Percentiles rank a stretch among this genome's conserved stretches.
These are phyloP conservation scores for Hibiscus tridactylites DNA, from an alignment of 345 rosid genomes.

Conservation along the genomic window DNA sequence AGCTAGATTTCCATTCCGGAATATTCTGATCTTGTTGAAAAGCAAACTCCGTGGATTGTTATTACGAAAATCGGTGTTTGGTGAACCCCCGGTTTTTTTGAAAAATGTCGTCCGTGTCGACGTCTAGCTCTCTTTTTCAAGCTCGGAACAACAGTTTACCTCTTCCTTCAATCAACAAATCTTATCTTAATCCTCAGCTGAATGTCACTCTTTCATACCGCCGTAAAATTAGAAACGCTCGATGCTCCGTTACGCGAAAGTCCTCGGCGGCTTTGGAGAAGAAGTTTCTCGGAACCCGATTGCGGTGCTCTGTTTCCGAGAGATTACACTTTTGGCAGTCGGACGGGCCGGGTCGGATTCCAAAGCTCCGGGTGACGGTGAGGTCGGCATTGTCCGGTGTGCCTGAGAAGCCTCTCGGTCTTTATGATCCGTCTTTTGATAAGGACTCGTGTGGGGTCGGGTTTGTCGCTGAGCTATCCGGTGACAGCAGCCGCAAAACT, in stretches of 20 bases:
- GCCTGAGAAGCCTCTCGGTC: conserved; percentile 95
- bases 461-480: conserved; percentile 90
- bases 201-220: conserved; percentile 20
- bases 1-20: not conserved
- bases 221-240: conserved; percentile 16
- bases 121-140: conserved; percentile 35
- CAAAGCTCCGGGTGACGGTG: conserved; percentile 65
- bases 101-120: conserved; percentile 48
- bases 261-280: conserved; percentile 26
- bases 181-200: conserved; percentile 31
- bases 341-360: conserved; percentile 66
- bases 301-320: conserved; percentile 44
- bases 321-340: conserved; percentile 61
- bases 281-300: conserved; percentile 41
- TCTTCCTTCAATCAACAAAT: conserved; percentile 19
- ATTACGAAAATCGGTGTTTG: not conserved
- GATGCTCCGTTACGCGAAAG: conserved; percentile 30
- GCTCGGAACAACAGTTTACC: conserved; percentile 22
- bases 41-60: not conserved
- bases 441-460: conserved; percentile 99
- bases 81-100: not conserved
- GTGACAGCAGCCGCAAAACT: conserved; percentile 83
- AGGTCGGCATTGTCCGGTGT: conserved; percentile 68
- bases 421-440: conserved; percentile 84
- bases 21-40: not conserved